phyloP scores from a whole-genome alignment of 352 stramenopile species.

The Globisporangium iwayamae region DNA sequence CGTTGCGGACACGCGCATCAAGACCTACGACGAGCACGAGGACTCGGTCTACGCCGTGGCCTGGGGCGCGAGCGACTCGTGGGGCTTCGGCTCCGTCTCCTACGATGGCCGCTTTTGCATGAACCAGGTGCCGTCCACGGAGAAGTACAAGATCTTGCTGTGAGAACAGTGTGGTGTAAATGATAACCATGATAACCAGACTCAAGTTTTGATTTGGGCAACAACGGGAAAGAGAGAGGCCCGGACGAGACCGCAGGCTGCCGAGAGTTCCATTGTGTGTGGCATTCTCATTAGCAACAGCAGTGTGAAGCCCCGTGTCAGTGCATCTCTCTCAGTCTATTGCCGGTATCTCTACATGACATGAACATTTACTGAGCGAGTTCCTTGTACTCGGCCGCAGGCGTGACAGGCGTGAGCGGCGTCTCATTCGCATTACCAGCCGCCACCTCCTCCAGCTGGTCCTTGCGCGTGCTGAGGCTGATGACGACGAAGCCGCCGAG shows the following conservation, averaged over 20 bases:
- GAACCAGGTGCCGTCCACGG: slow-evolving; percentile 96
- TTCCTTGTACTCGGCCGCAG: slow-evolving; percentile 29
- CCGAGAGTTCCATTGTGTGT: not conserved
- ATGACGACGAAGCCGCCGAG: slow-evolving; percentile 73
- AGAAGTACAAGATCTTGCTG: slow-evolving; percentile 99
- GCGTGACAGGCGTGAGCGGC: slow-evolving; percentile 25
- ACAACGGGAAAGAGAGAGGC: not conserved
- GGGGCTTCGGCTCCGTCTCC: slow-evolving; percentile 94
- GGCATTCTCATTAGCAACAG: not conserved
- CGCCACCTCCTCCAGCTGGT: slow-evolving; percentile 8
- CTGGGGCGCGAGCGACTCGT: slow-evolving; percentile 94
- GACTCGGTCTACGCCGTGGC: slow-evolving; percentile 91
- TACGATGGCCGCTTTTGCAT: slow-evolving; percentile 94
- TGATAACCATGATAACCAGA: not conserved
- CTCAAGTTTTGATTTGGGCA: not conserved
- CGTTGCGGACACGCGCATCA: slow-evolving; percentile 71
- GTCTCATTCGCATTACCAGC: not conserved
- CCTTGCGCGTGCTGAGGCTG: slow-evolving; percentile 38
- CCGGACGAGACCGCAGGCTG: slow-evolving; percentile 10
- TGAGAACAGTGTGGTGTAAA: slow-evolving; percentile 25
- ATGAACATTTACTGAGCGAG: slow-evolving; percentile 19
- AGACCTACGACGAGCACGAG: slow-evolving; percentile 93
- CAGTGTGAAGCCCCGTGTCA: slow-evolving; percentile 6
- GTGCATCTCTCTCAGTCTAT: not conserved
- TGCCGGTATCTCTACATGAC: not conserved